Evolutionary conservation across 2,329 filamentous ascomycete species (phyloP).

Genomic region (Xylaria hypoxylon): DNA sequence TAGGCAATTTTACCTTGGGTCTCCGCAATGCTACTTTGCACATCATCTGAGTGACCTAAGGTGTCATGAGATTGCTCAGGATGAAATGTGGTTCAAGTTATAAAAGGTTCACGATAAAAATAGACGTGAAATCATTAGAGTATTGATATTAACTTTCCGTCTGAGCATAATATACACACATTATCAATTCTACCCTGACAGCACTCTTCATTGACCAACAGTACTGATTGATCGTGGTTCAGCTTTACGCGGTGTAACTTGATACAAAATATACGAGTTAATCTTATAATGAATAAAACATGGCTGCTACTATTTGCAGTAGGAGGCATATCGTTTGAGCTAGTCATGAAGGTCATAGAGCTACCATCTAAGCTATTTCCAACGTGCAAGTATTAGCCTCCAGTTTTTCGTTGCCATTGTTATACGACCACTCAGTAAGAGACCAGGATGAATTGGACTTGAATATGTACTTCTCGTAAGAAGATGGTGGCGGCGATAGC

Average conservation of each 20-base stretch:
- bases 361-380: no score
- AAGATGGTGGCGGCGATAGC: no score
- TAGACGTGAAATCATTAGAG: not conserved
- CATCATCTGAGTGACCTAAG: not conserved
- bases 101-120: not conserved
- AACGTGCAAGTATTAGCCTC: no score
- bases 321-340: not conserved
- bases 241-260: not conserved
- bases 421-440: no score
- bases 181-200: no score
- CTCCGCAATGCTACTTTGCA: not conserved
- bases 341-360: no score
- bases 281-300: not conserved
- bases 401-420: no score
- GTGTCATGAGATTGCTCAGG: not conserved
- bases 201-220: not conserved
- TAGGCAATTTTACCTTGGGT: not conserved
- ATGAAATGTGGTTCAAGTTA: not conserved
- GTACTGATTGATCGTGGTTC: not conserved
- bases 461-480: no score
- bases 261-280: not conserved
- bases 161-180: not conserved
- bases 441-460: no score
- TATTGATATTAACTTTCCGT: not conserved
- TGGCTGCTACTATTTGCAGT: not conserved